Evolutionary conservation across 352 stramenopile genomes (phyloP), one percentile per base, ranked within the genome.

Genomic region (Phytophthora lateralis): DNA sequence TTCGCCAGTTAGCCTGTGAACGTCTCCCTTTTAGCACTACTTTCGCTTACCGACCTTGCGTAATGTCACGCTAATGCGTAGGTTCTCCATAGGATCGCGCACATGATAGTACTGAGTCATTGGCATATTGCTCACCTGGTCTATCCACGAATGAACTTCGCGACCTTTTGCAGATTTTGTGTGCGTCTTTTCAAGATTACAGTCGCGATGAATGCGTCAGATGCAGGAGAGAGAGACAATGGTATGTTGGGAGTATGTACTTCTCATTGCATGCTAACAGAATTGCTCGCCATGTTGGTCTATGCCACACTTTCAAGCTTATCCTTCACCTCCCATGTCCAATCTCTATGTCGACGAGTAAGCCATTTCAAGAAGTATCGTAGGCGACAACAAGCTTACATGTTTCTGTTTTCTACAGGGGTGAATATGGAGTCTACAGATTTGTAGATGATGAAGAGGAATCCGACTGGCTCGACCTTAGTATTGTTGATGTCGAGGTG

Each of bases 41-140:
- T 4, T 42, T 41, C 11, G 38, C 26, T 24, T 44, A 45, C 30
- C 9, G 26, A 88, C 84, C 80, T 93, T 91, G 41, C 81, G 80
- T 18, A 85, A 68, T 2, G 70, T 79, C 20, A 90, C 78, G 15
- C 66, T 62, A 29, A 93, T 41, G 41, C 63, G 66, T 14, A 93
- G 57, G 50, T 90, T 87, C 60, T 89, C 80, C 57, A 93, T 89
- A 9, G 84, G 80, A 55, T 90, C 81, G 59, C 75, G 76, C 42
- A 84, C 83, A 75, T 91, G 82, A 60, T 90, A 93, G 67, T 78
- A 83, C 30, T 78, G 64, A 41, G 77, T 88, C 47, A 67, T 46
- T 42, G 57, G 52, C 71, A 77, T 85, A 27, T 3, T n/a, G n/a
- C n/a, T 59, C 27, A 38, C 3, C 42, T 47, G 18, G 43, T 37